Base-by-base conservation (phyloP, 106 monocot species). In the Acorus calamus region DNA sequence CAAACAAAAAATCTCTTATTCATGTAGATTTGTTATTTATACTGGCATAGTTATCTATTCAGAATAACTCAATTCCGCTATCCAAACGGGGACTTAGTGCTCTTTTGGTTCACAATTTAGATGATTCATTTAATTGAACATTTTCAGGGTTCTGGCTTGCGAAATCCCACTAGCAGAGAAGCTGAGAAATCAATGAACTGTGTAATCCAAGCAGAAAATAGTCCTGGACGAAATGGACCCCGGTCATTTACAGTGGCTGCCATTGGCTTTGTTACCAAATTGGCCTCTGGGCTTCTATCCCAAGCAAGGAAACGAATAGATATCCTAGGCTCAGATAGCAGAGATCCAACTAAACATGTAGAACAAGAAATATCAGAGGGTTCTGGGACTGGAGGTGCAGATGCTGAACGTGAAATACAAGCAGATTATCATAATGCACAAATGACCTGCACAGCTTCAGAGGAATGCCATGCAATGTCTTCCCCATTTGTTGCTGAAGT, bases 261-360 rank as follows among this genome's bases (percentile, higher is more conserved):
- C 47, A 53, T 89, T 56, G 74, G 66, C 63, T 80, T 74, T 73
- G 73, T 89, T 50, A 77, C 79, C 51, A 89, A 69, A 60, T 65
- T 89, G n/a, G 79, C 85, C 10, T 71, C 84, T 41, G 89, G 80
- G 56, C 71, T 89, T 8, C 83, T 89, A 78, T 73, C 69, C 53
- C 76, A 70, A 8, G 77, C 75, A 50, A 74, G 45, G 61, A 85
- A 72, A 57, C 62, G 77, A 66, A 50, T 13, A 49, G 74, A 71
- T 66, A 46, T 5, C 5, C 59, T 53, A 3, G 63, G 10, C 44
- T 71, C 68, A 49, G 64, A 72, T 53, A 53, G 69, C 12, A 50
- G 56, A 7, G 51, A 46, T 49, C 6, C 49, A 52, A 52, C 66
- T 53, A 66, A 69, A 62, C 63, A 50, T 59, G 80, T 64, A 53